Base-by-base conservation (phyloP, 257 asterid species). In the Euphrasia confusa region DNA sequence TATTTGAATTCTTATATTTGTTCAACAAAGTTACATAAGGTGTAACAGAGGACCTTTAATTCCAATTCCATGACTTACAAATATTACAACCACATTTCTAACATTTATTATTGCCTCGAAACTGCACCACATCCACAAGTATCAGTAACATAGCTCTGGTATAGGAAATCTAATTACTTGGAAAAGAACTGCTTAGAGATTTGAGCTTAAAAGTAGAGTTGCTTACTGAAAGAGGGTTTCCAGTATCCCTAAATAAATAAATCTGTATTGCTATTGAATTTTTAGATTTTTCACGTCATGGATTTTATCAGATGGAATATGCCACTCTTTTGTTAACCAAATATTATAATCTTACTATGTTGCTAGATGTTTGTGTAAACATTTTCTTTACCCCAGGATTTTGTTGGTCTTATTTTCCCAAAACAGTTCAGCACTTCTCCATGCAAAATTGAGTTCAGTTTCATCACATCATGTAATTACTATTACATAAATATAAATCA, bases 221-320 rank as follows among this genome's bases (percentile, higher is more conserved):
- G 54, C 27, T 50, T 24, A 45, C 28, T 6, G 5, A 54, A 13
- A 24, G 17, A 54, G 48, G 26, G 63, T 57, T 52, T 61, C 64
- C 68, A 37, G 40, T 69, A 42, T 24, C 63, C 11, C 64, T 55
- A 58, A 10, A 45, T 44, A 27, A 32, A 62, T 62, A 61, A 53
- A 11, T 40, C 11, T 59, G n/a, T 26, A 8, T 40, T 61, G 12
- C 13, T 30, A 68, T 35, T 21, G 24, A 2, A 52, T 35, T 17
- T 60, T 60, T 40, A 13, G 47, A 56, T 66, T 30, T 55, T 44
- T 63, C 56, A 44, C 35, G 27, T 44, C 28, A 44, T 57, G 50
- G 58, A 15, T 28, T 30, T 57, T 57, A 58, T 39, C 65, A 58
- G 45, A 30, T 45, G 54, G 61, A 57, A 49, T 33, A 15, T 11